Evolutionary conservation across 805 yeast genomes (phyloP), one percentile per base, ranked within the genome.

Genomic region (Spathaspora passalidarum): DNA sequence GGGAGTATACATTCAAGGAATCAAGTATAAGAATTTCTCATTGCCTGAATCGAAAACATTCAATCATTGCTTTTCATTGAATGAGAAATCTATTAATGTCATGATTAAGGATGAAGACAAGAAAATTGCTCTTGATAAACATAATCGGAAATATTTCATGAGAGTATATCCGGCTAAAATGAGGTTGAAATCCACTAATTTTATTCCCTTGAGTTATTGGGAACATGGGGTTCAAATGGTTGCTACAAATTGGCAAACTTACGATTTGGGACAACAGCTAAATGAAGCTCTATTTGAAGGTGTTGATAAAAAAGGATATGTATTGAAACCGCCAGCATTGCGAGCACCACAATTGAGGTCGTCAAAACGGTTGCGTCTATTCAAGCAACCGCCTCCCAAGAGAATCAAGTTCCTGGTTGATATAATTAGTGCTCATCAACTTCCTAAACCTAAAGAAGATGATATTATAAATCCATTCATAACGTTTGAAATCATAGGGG

Each of bases 191-290:
- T 89, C 97, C 1, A 75, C 87, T 2, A 94, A 94, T 57, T 91
- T 88, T 59, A 78, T 77, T 38, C 98, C 99, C 0, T 64, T 88
- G 1, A 62, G 64, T 0, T 89, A 80, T 57, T 94, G 99, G 99
- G 73, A 74, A 42, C 69, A 77, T 40, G 99, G 99, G 0, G 84
- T 78, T 9, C 99, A 94, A 59, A 80, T 94, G 89, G 98, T 88
- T 4, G 98, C 99, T 0, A 84, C 96, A 0, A 94, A 92, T 60
- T 92, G 97, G 97, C 99, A 92, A 63, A 84, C 94, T 0, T 84
- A 80, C 60, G 99, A 94, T 59, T 48, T 81, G 14, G 97, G 97
- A 0, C 92, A 91, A 59, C 96, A 90, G 59, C 57, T 94, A 9
- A 91, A 90, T 61, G 86, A 86, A 50, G 88, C 96, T 3, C 68